A percentile compares a stretch with the other conserved stretches of the same genome.
These are phyloP conservation scores for Exserohilum rostratum DNA, from an alignment of 2,329 filamentous ascomycete genomes.

Conservation along the genomic window DNA sequence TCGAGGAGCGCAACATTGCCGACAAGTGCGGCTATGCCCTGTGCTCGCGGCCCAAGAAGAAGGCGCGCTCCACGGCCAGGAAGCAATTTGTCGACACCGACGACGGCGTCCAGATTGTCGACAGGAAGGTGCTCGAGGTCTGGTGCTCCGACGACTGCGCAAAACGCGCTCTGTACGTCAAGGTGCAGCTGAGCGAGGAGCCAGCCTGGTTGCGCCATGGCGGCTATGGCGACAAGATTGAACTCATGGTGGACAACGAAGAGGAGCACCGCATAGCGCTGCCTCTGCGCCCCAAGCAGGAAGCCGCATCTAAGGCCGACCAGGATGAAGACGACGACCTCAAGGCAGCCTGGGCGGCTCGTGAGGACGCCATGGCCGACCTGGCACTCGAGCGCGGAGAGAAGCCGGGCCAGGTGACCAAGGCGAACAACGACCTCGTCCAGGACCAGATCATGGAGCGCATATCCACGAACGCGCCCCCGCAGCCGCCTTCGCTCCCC, in stretches of 20 bases:
- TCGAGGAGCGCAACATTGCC: constrained; percentile 86
- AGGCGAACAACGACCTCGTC: constrained; percentile 41
- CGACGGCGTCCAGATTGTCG: constrained; percentile 68
- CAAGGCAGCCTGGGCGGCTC: constrained; percentile 41
- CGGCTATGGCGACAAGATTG: constrained; percentile 45
- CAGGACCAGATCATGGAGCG: constrained; percentile 41
- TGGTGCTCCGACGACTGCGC: constrained; percentile 88
- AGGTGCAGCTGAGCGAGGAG: constrained; percentile 84
- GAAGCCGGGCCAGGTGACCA: constrained; percentile 37
- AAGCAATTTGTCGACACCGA: constrained; percentile 71
- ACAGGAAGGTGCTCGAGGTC: constrained; percentile 74
- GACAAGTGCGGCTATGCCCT: constrained; percentile 82
- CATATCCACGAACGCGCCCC: constrained; percentile 24
- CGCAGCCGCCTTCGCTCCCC: constrained; percentile 34
- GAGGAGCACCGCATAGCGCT: constrained; percentile 34
- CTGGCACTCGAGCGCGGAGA: constrained; percentile 55
- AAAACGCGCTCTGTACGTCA: constrained; percentile 79
- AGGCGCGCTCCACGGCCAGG: constrained; percentile 54
- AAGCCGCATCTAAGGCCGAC: constrained; percentile 5
- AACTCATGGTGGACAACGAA: constrained; percentile 48
- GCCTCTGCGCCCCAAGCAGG: constrained; percentile 39
- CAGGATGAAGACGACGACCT: constrained; percentile 40
- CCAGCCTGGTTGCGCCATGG: constrained; percentile 82
- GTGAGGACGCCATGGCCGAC: constrained; percentile 44
- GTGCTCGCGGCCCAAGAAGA: constrained; percentile 69